Evolutionary conservation across 345 rosid genomes (phyloP).

Genomic region (Atalantia buxifolia): DNA sequence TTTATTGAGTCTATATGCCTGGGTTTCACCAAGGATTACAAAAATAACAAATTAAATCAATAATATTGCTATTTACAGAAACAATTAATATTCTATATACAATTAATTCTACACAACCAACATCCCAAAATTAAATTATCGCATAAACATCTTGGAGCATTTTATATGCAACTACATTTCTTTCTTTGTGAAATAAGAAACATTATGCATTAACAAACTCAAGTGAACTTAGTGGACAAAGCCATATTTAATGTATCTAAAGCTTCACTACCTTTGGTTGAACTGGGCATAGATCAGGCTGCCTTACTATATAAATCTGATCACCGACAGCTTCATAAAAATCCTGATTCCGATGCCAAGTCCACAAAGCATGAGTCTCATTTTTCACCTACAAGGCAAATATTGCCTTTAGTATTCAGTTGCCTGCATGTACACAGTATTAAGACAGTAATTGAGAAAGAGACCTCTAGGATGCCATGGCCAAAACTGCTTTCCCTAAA

Average conservation of each 20-base stretch:
- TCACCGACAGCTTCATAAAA: slow-evolving; percentile 39
- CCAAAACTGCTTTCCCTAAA: slow-evolving; percentile 61
- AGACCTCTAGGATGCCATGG: slow-evolving; percentile 56
- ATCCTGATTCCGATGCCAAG: slow-evolving; percentile 79
- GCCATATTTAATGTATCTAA: not conserved
- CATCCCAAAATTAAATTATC: too few relatives aligned
- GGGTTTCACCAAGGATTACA: too few relatives aligned
- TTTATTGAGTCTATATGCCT: too few relatives aligned
- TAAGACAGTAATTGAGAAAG: not conserved
- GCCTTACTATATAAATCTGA: slow-evolving; percentile 65
- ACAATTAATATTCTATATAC: too few relatives aligned
- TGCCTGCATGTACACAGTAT: not conserved
- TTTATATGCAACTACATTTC: not conserved
- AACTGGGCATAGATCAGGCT: slow-evolving; percentile 49
- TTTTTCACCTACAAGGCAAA: slow-evolving; percentile 58
- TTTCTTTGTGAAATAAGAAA: not conserved
- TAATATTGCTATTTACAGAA: too few relatives aligned
- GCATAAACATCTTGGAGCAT: too few relatives aligned
- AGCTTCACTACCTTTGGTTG: slow-evolving; percentile 18
- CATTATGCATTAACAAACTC: not conserved
- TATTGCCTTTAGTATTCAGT: not conserved
- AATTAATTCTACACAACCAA: too few relatives aligned
- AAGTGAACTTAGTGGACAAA: not conserved
- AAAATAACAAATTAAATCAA: too few relatives aligned
- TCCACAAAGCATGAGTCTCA: slow-evolving; percentile 84